phyloP scores from a whole-genome alignment of 2,329 filamentous ascomycete genomes.

The Arthroderma uncinatum region DNA sequence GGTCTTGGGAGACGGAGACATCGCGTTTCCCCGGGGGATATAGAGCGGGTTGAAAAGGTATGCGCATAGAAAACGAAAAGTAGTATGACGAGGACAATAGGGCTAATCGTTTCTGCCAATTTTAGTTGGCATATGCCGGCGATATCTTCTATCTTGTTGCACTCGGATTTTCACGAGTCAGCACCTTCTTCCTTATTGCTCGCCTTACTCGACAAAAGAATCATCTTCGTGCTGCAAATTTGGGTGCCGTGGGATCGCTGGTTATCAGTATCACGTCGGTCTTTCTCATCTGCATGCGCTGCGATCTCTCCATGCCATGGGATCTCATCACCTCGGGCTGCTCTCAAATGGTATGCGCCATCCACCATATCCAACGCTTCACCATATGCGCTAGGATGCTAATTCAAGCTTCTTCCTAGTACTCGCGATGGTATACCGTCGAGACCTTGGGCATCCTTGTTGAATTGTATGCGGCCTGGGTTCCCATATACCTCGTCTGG shows the following conservation, averaged over 20 bases:
- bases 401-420: slow-evolving; percentile 6
- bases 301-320: slow-evolving; percentile 12
- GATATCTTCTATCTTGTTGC: slow-evolving; percentile 15
- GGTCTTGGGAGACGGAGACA: slow-evolving; percentile 12
- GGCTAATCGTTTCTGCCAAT: not conserved
- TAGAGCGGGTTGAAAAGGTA: slow-evolving; percentile 11
- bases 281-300: slow-evolving; percentile 13
- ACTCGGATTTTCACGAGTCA: slow-evolving; percentile 12
- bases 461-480: slow-evolving; percentile 11
- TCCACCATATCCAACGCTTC: not conserved
- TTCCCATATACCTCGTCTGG: slow-evolving; percentile 14
- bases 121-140: slow-evolving; percentile 12
- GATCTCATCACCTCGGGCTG: slow-evolving; percentile 10
- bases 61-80: not conserved
- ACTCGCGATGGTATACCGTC: slow-evolving; percentile 13
- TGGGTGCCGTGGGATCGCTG: slow-evolving; percentile 7
- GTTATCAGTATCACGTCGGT: slow-evolving; percentile 9
- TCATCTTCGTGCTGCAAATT: slow-evolving; percentile 9
- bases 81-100: not conserved
- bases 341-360: slow-evolving; percentile 8
- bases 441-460: slow-evolving; percentile 13
- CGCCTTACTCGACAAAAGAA: slow-evolving; percentile 14
- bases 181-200: slow-evolving; percentile 13
- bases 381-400: not conserved
- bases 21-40: slow-evolving; percentile 2